These are phyloP conservation scores for Penicillium occitanis DNA, from an alignment of 2,329 filamentous ascomycete genomes.

Conservation along the genomic window DNA sequence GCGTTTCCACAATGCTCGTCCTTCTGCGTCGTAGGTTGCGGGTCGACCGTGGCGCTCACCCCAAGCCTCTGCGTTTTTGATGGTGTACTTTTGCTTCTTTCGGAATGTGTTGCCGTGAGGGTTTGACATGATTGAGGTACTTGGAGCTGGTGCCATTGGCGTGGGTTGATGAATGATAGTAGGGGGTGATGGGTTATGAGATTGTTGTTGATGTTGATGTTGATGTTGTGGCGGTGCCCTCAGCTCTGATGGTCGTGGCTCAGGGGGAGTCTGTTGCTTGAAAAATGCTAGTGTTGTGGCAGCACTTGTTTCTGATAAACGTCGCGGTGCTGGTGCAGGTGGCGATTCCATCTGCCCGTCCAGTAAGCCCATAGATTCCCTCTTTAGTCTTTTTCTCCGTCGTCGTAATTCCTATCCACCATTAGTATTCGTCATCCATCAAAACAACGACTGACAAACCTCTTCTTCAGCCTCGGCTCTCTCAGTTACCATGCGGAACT, in stretches of 20 bases:
- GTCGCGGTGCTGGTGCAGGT: constrained; percentile 40
- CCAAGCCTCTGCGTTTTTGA: constrained; percentile 45
- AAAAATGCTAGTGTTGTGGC: constrained; percentile 44
- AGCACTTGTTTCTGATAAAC: constrained; percentile 43
- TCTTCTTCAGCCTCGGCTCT: constrained; percentile 43
- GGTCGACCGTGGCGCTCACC: constrained; percentile 43
- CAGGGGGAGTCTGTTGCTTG: constrained; percentile 43
- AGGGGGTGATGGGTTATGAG: constrained; percentile 24
- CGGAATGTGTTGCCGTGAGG: constrained; percentile 31
- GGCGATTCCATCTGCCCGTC: constrained; percentile 39
- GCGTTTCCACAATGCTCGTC: constrained; percentile 42
- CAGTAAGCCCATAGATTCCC: constrained; percentile 43
- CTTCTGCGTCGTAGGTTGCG: constrained; percentile 41
- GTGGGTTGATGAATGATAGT: constrained; percentile 18
- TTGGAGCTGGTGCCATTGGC: constrained; percentile 23
- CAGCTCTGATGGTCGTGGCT: constrained; percentile 31
- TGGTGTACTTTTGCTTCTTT: constrained; percentile 44
- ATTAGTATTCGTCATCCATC: background rate
- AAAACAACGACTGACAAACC: constrained; percentile 29
- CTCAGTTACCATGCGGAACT: constrained; percentile 42
- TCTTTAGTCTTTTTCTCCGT: constrained; percentile 41
- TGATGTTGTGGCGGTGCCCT: constrained; percentile 9
- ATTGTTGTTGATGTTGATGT: constrained; percentile 5
- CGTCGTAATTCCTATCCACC: constrained; percentile 37
- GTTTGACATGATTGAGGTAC: constrained; percentile 10